These are phyloP conservation scores for Leccinum longicurvipes DNA, from an alignment of 768 basidiomycete species.

Conservation along the genomic window DNA sequence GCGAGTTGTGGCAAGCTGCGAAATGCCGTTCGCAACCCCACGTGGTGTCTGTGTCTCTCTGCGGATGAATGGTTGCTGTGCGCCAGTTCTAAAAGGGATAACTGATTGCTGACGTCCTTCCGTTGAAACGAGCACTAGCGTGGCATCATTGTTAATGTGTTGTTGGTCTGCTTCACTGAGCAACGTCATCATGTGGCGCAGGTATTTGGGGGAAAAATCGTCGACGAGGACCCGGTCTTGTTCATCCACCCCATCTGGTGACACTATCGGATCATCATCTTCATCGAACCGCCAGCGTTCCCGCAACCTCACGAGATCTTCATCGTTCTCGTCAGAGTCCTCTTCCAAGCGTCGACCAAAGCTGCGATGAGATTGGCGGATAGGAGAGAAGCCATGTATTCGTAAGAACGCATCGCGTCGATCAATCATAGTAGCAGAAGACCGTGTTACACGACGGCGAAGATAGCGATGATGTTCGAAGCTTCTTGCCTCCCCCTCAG, in stretches of 20 bases:
- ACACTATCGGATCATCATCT: slow-evolving; percentile 57
- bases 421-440: slow-evolving; percentile 75
- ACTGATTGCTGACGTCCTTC: slow-evolving; percentile 53
- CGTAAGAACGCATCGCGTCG: slow-evolving; percentile 45
- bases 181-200: slow-evolving; percentile 54
- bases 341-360: slow-evolving; percentile 29
- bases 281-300: slow-evolving; percentile 69
- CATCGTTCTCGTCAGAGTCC: slow-evolving; percentile 27
- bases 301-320: slow-evolving; percentile 42
- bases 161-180: slow-evolving; percentile 53
- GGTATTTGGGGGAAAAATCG: slow-evolving; percentile 61
- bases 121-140: slow-evolving; percentile 37
- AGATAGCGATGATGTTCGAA: slow-evolving; percentile 34
- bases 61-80: slow-evolving; percentile 29
- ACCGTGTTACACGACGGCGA: slow-evolving; percentile 78
- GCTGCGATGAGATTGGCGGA: slow-evolving; percentile 3
- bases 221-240: slow-evolving; percentile 67
- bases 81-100: slow-evolving; percentile 43
- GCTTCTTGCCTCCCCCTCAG: slow-evolving; percentile 20
- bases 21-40: slow-evolving; percentile 22
- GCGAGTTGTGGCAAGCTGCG: slow-evolving; percentile 23
- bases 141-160: slow-evolving; percentile 49
- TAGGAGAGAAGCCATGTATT: slow-evolving; percentile 21
- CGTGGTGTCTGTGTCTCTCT: slow-evolving; percentile 25
- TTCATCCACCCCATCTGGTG: slow-evolving; percentile 62